Percentiles rank a stretch among this genome's conserved stretches.
Evolutionary conservation across 257 asterid genomes (phyloP).

Genomic region (Solanum gracilifrons): DNA sequence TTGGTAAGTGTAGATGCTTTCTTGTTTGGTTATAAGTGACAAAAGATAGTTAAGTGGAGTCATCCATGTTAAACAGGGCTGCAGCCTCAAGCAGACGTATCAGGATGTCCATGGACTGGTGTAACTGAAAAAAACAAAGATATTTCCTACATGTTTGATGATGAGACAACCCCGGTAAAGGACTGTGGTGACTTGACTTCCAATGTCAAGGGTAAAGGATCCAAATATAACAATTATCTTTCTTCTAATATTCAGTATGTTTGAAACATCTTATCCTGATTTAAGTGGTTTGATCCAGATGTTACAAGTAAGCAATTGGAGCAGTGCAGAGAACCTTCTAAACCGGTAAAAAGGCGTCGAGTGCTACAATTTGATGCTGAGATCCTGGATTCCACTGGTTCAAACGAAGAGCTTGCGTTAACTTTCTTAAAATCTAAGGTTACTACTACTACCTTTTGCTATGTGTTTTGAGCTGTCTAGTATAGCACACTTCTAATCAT

Average conservation of each 20-base stretch:
- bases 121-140: neutral
- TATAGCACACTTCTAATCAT: neutral
- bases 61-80: neutral
- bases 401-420: slow-evolving; percentile 25
- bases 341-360: slow-evolving; percentile 51
- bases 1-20: neutral
- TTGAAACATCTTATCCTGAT: neutral
- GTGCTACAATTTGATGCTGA: slow-evolving; percentile 60
- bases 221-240: neutral
- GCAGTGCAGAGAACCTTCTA: slow-evolving; percentile 25
- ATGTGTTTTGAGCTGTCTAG: neutral
- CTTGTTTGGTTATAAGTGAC: neutral
- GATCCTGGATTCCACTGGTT: slow-evolving; percentile 17
- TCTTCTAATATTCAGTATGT: neutral
- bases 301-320: slow-evolving; percentile 26
- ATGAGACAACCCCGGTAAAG: slow-evolving; percentile 19
- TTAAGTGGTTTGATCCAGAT: slow-evolving; percentile 11
- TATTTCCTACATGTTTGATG: slow-evolving; percentile 5
- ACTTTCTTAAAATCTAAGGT: slow-evolving; percentile 39
- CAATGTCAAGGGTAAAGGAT: slow-evolving; percentile 5
- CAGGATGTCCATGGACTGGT: slow-evolving; percentile 7
- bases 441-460: neutral
- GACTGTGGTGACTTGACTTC: slow-evolving; percentile 8
- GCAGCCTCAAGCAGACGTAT: neutral
- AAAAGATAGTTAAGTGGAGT: neutral